These are phyloP conservation scores for Ceratobasidium sp. DNA, from an alignment of 1,284 basidiomycete species.

Conservation along the genomic window DNA sequence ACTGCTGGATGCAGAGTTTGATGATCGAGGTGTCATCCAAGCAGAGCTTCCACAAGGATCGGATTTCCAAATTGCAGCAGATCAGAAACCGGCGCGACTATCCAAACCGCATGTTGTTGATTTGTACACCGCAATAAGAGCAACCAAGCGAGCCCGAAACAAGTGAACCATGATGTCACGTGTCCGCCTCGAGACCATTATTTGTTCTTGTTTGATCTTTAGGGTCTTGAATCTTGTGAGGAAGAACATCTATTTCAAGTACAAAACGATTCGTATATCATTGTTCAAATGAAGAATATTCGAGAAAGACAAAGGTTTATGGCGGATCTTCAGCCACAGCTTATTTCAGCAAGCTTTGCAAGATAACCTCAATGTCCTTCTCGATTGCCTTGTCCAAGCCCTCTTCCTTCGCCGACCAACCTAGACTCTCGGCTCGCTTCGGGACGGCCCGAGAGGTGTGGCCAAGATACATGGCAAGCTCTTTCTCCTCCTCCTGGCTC, in stretches of 20 bases:
- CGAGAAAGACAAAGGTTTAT: neutral
- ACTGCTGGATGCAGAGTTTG: too few species aligned
- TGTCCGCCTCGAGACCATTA: too few species aligned
- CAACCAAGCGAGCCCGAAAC: too few species aligned
- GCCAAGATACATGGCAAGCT: slow-evolving; percentile 2
- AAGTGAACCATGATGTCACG: too few species aligned
- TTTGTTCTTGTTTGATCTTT: neutral
- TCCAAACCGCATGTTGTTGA: too few species aligned
- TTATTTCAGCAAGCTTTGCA: neutral
- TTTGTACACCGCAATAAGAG: too few species aligned
- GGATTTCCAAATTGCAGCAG: too few species aligned
- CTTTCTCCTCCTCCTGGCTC: slow-evolving; percentile 3
- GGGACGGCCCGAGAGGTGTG: neutral
- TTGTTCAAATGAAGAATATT: neutral
- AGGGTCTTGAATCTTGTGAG: neutral
- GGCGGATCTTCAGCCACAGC: neutral
- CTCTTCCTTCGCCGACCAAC: slow-evolving; percentile 16
- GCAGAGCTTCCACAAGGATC: too few species aligned
- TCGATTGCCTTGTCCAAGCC: neutral
- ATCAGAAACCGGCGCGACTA: too few species aligned
- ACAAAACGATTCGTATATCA: neutral
- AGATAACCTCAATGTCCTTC: slow-evolving; percentile 9
- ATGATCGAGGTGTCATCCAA: too few species aligned
- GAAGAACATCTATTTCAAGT: neutral
- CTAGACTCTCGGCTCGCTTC: slow-evolving; percentile 1